Conservation (phyloP, 805 yeast genomes). For the Metschnikowia baotianmanensis region DNA sequence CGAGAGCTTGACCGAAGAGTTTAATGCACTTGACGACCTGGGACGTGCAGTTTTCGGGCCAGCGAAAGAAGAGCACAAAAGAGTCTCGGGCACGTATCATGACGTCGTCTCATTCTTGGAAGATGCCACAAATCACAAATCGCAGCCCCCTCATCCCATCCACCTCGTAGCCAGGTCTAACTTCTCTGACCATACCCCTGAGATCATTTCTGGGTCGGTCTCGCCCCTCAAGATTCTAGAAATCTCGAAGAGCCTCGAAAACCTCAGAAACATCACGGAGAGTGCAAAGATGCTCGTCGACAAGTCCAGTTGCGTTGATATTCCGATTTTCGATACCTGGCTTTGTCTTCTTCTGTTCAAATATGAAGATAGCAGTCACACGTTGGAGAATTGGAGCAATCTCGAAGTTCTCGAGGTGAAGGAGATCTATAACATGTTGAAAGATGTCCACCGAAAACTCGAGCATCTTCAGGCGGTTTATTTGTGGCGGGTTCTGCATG, state of each 20-base stretch:
- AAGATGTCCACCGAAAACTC: background rate
- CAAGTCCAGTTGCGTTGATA: background rate
- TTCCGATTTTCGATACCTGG: background rate
- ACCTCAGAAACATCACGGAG: background rate
- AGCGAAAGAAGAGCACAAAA: too few species aligned
- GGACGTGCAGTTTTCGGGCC: too few species aligned
- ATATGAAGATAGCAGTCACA: background rate
- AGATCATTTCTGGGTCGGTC: background rate
- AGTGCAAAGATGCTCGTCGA: background rate
- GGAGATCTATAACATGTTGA: background rate
- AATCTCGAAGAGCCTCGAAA: background rate
- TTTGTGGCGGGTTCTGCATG: slow-evolving; percentile 1
- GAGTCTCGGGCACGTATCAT: too few species aligned
- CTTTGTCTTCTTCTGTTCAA: background rate
- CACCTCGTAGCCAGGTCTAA: background rate
- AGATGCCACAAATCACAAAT: too few species aligned
- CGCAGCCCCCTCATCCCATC: background rate
- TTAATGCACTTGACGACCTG: too few species aligned
- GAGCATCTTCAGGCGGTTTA: background rate
- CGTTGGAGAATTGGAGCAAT: background rate
- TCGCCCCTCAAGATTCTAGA: background rate
- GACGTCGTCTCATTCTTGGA: too few species aligned
- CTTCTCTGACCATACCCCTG: too few species aligned
- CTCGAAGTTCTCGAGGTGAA: slow-evolving; percentile 1
- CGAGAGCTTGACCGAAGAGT: too few species aligned